Evolutionary conservation across 805 yeast species (phyloP).

Genomic region (Kockiozyma suomiensis): DNA sequence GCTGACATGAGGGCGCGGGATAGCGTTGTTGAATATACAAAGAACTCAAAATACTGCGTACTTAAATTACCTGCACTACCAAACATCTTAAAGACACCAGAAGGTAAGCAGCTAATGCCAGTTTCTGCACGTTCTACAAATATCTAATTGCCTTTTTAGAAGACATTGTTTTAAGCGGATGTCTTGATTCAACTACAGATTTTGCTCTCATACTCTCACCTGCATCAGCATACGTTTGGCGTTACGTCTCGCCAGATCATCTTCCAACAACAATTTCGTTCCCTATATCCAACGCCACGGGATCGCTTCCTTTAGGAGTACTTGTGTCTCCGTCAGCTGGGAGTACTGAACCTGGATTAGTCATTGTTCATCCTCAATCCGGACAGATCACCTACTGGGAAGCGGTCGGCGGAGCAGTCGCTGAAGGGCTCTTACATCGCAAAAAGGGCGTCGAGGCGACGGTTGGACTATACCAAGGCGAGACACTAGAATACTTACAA

Average conservation of each 20-base stretch:
- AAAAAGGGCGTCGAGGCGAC: slow-evolving; percentile 41
- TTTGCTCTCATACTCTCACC: slow-evolving; percentile 55
- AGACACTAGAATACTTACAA: slow-evolving; percentile 58
- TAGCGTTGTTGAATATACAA: slow-evolving; percentile 54
- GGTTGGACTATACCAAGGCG: slow-evolving; percentile 46
- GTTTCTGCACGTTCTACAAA: not conserved
- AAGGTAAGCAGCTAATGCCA: not conserved
- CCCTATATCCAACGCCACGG: slow-evolving; percentile 39
- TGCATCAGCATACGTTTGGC: slow-evolving; percentile 67
- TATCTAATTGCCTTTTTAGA: not conserved
- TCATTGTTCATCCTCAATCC: slow-evolving; percentile 58
- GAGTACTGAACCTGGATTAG: slow-evolving; percentile 64
- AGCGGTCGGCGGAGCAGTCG: slow-evolving; percentile 69
- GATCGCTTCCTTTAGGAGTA: slow-evolving; percentile 48
- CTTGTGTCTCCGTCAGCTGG: slow-evolving; percentile 62
- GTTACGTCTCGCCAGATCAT: slow-evolving; percentile 61
- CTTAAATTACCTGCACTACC: slow-evolving; percentile 62
- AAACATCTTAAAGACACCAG: slow-evolving; percentile 39
- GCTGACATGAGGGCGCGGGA: slow-evolving; percentile 14
- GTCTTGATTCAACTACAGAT: slow-evolving; percentile 51
- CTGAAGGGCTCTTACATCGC: slow-evolving; percentile 58
- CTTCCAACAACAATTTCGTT: slow-evolving; percentile 61
- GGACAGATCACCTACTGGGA: slow-evolving; percentile 74
- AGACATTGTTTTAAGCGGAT: slow-evolving; percentile 44
- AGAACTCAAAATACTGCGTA: slow-evolving; percentile 60